Evolutionary conservation across 2,329 filamentous ascomycete genomes (phyloP).

Genomic region (Exophiala oligosperma): DNA sequence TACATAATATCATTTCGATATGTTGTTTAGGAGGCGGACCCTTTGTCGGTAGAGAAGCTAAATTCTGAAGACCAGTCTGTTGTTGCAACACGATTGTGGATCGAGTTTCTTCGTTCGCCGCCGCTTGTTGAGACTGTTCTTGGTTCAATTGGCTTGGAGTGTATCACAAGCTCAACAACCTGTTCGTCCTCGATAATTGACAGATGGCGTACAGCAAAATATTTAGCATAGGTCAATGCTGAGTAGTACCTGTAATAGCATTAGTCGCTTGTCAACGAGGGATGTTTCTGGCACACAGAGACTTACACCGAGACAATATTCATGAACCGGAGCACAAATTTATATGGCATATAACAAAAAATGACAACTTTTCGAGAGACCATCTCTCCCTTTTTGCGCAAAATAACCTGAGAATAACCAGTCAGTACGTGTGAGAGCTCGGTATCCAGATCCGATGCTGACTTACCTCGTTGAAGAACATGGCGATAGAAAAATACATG

Average conservation of each 20-base stretch:
- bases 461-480: slow-evolving; percentile 49
- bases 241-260: neutral
- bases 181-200: slow-evolving; percentile 51
- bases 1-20: too few species aligned
- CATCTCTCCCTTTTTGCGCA: slow-evolving; percentile 41
- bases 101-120: neutral
- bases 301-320: slow-evolving; percentile 47
- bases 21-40: too few species aligned
- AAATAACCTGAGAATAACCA: neutral
- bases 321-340: slow-evolving; percentile 45
- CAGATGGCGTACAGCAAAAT: slow-evolving; percentile 49
- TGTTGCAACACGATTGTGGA: slow-evolving; percentile 58
- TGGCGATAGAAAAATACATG: slow-evolving; percentile 46
- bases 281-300: slow-evolving; percentile 32
- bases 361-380: slow-evolving; percentile 40
- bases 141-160: neutral
- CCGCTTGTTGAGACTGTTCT: neutral
- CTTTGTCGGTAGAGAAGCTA: too few species aligned
- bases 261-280: neutral
- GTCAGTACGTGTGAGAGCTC: neutral
- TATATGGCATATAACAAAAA: slow-evolving; percentile 48
- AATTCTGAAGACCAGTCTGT: slow-evolving; percentile 43
- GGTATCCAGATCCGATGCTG: slow-evolving; percentile 27
- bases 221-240: slow-evolving; percentile 39
- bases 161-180: slow-evolving; percentile 31